These are phyloP conservation scores for Chernovozyma sophiae-reginae DNA, from an alignment of 1,139 yeast species.

Conservation along the genomic window DNA sequence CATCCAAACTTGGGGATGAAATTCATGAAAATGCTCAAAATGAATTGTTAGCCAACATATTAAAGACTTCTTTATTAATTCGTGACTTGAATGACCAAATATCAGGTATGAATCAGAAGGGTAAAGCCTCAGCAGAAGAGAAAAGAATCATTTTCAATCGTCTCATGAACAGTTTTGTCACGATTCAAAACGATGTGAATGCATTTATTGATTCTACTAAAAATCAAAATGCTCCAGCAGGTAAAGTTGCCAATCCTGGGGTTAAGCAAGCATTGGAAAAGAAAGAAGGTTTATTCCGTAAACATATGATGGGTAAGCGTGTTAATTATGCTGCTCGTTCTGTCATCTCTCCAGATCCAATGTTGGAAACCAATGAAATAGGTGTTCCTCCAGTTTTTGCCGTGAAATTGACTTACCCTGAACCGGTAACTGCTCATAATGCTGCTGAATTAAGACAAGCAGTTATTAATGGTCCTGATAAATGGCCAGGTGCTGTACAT, in stretches of 20 bases:
- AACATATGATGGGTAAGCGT: slow-evolving; percentile 99
- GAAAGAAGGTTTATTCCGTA: slow-evolving; percentile 97
- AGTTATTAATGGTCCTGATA: slow-evolving; percentile 93
- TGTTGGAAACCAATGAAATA: slow-evolving; percentile 93
- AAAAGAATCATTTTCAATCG: slow-evolving; percentile 78
- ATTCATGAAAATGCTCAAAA: slow-evolving; percentile 93
- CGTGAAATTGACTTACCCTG: slow-evolving; percentile 90
- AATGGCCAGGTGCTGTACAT: slow-evolving; percentile 98
- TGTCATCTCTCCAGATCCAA: slow-evolving; percentile 98
- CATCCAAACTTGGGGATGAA: slow-evolving; percentile 95
- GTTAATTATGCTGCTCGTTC: slow-evolving; percentile 99
- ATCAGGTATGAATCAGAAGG: slow-evolving; percentile 54
- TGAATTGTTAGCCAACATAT: slow-evolving; percentile 74
- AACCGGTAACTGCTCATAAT: slow-evolving; percentile 95
- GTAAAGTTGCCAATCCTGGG: slow-evolving; percentile 85
- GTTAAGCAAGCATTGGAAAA: slow-evolving; percentile 96
- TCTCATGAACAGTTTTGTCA: slow-evolving; percentile 91
- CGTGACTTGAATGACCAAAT: slow-evolving; percentile 86
- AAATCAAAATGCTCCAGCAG: slow-evolving; percentile 67
- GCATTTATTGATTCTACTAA: slow-evolving; percentile 91
- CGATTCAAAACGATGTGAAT: slow-evolving; percentile 92
- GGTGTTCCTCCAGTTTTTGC: slow-evolving; percentile 99
- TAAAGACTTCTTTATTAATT: slow-evolving; percentile 75
- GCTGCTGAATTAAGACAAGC: slow-evolving; percentile 89
- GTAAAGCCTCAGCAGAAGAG: slow-evolving; percentile 51